These are phyloP conservation scores for Cytospora schulzeri DNA, from an alignment of 2,329 filamentous ascomycete species.

Conservation along the genomic window DNA sequence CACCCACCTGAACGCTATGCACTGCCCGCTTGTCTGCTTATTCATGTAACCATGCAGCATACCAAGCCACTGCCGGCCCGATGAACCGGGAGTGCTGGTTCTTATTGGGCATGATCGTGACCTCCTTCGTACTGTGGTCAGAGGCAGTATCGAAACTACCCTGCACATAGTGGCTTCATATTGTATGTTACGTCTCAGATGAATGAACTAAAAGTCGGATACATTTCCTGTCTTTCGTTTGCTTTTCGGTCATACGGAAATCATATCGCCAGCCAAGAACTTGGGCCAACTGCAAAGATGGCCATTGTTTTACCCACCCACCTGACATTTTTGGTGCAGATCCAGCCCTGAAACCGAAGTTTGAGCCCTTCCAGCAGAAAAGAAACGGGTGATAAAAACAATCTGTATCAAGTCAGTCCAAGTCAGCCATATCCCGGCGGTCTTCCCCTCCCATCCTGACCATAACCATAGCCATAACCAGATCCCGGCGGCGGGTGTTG, in stretches of 20 bases:
- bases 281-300: not conserved
- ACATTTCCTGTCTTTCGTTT: not conserved
- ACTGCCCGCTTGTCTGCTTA: too few relatives aligned
- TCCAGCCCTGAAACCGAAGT: not conserved
- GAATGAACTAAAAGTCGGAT: not conserved
- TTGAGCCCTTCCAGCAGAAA: not conserved
- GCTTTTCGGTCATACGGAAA: not conserved
- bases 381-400: not conserved
- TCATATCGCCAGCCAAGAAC: not conserved
- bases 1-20: too few relatives aligned
- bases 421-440: constrained; percentile 2
- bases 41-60: too few relatives aligned
- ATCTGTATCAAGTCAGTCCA: not conserved
- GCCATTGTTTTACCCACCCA: not conserved
- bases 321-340: not conserved
- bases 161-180: not conserved
- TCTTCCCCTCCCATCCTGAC: not conserved
- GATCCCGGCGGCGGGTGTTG: not conserved
- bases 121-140: not conserved
- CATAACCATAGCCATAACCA: not conserved
- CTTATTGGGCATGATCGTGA: not conserved
- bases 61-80: too few relatives aligned
- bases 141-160: not conserved
- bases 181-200: not conserved
- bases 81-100: not conserved